Percentiles rank a stretch among this genome's conserved stretches.
Evolutionary conservation across 495 filamentous ascomycete genomes (phyloP).

Genomic region (Staphylotrichum longicolle): DNA sequence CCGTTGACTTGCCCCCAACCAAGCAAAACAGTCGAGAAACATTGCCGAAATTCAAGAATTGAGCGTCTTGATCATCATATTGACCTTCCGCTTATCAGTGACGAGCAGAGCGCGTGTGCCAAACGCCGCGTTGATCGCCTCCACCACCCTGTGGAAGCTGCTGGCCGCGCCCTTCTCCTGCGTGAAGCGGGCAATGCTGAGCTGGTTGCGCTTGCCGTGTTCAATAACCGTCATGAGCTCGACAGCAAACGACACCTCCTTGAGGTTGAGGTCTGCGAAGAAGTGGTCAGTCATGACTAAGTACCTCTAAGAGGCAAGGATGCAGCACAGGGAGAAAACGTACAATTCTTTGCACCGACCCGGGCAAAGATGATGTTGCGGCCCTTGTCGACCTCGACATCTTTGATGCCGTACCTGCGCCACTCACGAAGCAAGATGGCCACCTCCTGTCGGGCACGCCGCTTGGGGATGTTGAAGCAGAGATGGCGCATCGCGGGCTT

Average conservation of each 20-base stretch:
- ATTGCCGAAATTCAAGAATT: slow-evolving; percentile 33
- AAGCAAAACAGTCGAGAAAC: too few species aligned
- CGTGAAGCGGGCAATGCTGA: slow-evolving; percentile 78
- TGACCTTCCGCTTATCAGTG: slow-evolving; percentile 62
- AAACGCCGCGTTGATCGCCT: slow-evolving; percentile 63
- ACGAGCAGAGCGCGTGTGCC: slow-evolving; percentile 60
- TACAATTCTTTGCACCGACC: slow-evolving; percentile 74
- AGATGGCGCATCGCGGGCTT: slow-evolving; percentile 73
- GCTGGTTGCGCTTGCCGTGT: slow-evolving; percentile 62
- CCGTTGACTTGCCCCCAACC: too few species aligned
- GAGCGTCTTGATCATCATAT: slow-evolving; percentile 65
- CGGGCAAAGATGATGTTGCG: slow-evolving; percentile 71
- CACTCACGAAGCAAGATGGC: slow-evolving; percentile 71
- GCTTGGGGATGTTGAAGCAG: slow-evolving; percentile 67
- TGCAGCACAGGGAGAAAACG: slow-evolving; percentile 36
- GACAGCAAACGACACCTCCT: slow-evolving; percentile 73
- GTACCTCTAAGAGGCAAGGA: slow-evolving; percentile 3
- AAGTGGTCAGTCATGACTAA: slow-evolving; percentile 20
- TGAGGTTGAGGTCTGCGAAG: slow-evolving; percentile 63
- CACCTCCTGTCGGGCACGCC: slow-evolving; percentile 71
- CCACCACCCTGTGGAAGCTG: slow-evolving; percentile 80
- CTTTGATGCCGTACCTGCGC: slow-evolving; percentile 73
- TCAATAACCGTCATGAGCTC: slow-evolving; percentile 85
- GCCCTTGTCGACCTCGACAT: slow-evolving; percentile 70
- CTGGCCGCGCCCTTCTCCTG: slow-evolving; percentile 84